A percentile compares a stretch with the other conserved stretches of the same genome.
phyloP scores from a whole-genome alignment of 345 rosid genomes.

The Cochlearia excelsa region DNA sequence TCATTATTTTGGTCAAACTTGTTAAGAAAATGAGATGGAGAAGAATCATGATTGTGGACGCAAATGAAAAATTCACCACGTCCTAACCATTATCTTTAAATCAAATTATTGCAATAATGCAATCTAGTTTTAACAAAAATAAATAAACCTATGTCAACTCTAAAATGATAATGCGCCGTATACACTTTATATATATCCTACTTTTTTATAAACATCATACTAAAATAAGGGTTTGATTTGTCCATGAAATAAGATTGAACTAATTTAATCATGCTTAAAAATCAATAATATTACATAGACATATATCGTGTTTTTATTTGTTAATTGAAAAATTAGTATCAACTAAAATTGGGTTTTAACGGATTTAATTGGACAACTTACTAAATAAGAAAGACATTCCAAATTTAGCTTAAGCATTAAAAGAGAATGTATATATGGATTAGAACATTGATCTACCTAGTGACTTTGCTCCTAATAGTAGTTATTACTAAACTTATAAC shows the following conservation, averaged over 20 bases:
- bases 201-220: neutral
- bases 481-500: slow-evolving; percentile 14
- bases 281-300: no score
- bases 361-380: neutral
- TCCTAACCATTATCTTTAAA: slow-evolving; percentile 17
- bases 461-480: slow-evolving; percentile 12
- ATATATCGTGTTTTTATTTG: no score
- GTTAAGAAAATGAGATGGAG: slow-evolving; percentile 4
- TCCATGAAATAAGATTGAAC: no score
- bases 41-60: slow-evolving; percentile 16
- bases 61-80: slow-evolving; percentile 22
- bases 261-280: no score
- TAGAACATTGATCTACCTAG: slow-evolving; percentile 3
- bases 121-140: no score
- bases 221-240: neutral
- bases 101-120: slow-evolving; percentile 4
- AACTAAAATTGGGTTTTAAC: no score
- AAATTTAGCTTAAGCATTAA: neutral
- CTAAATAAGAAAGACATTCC: neutral
- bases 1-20: slow-evolving; percentile 29
- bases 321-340: no score
- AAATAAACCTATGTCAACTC: slow-evolving; percentile 1
- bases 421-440: slow-evolving; percentile 2
- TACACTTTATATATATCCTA: neutral
- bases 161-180: slow-evolving; percentile 16